Evolutionary conservation across 805 yeast species (phyloP).

Genomic region (Priceomyces melissophilus): DNA sequence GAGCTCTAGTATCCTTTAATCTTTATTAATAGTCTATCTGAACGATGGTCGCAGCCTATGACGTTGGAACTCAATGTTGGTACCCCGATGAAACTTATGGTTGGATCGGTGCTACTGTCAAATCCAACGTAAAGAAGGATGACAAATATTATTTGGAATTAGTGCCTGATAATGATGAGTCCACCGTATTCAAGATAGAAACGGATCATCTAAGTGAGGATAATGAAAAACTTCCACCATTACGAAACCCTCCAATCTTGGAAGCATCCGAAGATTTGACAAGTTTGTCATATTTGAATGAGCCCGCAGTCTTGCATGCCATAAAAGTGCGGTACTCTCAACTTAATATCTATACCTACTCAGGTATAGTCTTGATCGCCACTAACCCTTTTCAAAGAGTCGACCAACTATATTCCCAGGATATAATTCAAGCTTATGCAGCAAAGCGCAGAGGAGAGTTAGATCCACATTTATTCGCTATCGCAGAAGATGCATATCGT

Average conservation of each 20-base stretch:
- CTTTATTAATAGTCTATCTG: background rate
- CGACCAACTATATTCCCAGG: conserved; percentile 86
- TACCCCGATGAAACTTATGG: conserved; percentile 70
- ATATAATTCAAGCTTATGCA: conserved; percentile 91
- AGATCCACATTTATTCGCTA: conserved; percentile 96
- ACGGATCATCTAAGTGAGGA: conserved; percentile 49
- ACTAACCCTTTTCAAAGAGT: conserved; percentile 93
- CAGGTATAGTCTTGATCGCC: conserved; percentile 95
- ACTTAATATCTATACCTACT: conserved; percentile 88
- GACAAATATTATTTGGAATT: conserved; percentile 50
- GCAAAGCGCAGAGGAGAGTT: conserved; percentile 91
- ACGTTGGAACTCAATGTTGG: conserved; percentile 59
- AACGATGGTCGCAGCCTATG: conserved; percentile 11
- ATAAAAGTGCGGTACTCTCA: conserved; percentile 86
- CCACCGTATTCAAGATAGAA: conserved; percentile 43
- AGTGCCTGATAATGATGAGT: conserved; percentile 47
- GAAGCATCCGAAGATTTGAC: conserved; percentile 96
- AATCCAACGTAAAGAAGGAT: conserved; percentile 37
- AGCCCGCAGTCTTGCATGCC: conserved; percentile 94
- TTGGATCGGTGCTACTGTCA: conserved; percentile 70
- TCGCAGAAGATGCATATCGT: conserved; percentile 95
- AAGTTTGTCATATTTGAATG: conserved; percentile 85
- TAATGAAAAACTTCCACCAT: conserved; percentile 63
- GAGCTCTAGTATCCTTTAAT: background rate
- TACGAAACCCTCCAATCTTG: conserved; percentile 86